Evolutionary conservation across 169 alveolate species (phyloP).

Genomic region (Plasmodium inui): DNA sequence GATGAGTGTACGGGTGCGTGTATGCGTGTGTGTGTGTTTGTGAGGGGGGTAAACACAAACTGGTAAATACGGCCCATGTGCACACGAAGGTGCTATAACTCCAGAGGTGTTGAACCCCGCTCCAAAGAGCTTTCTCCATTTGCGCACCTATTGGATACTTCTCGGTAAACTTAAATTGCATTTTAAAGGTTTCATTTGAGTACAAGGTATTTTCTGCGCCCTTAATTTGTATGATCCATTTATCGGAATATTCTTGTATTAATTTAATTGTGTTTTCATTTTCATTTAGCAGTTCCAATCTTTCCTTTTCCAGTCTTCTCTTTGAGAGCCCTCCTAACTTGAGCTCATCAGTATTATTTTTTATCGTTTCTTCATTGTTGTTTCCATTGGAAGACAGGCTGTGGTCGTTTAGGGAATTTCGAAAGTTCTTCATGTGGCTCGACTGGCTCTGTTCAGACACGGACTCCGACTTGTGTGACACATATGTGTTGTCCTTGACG

Average conservation of each 20-base stretch:
- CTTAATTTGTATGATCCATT: conserved; percentile 77
- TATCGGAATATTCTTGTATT: conserved; percentile 59
- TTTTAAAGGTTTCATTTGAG: conserved; percentile 71
- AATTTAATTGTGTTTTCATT: conserved; percentile 59
- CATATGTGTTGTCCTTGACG: conserved; percentile 1
- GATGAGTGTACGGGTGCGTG: not conserved
- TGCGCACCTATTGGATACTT: conserved; percentile 78
- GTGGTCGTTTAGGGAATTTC: not conserved
- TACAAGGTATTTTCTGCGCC: conserved; percentile 80
- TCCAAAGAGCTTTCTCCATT: not conserved
- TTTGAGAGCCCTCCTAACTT: conserved; percentile 46
- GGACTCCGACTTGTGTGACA: conserved; percentile 17
- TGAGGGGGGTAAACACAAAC: not conserved
- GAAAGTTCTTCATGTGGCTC: not conserved
- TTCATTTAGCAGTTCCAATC: conserved; percentile 43
- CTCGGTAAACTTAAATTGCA: conserved; percentile 76
- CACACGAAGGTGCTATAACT: not conserved
- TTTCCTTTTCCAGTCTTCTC: conserved; percentile 71
- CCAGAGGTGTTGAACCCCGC: not conserved
- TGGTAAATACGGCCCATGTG: not conserved
- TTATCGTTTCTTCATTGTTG: not conserved
- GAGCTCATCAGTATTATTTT: conserved; percentile 11
- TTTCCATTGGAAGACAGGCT: not conserved
- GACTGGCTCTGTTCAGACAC: conserved; percentile 1
- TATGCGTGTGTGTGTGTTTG: not conserved